A percentile compares a stretch with the other conserved stretches of the same genome.
These are phyloP conservation scores for Flaveria brownii DNA, from an alignment of 129 eudicot species.

Conservation along the genomic window DNA sequence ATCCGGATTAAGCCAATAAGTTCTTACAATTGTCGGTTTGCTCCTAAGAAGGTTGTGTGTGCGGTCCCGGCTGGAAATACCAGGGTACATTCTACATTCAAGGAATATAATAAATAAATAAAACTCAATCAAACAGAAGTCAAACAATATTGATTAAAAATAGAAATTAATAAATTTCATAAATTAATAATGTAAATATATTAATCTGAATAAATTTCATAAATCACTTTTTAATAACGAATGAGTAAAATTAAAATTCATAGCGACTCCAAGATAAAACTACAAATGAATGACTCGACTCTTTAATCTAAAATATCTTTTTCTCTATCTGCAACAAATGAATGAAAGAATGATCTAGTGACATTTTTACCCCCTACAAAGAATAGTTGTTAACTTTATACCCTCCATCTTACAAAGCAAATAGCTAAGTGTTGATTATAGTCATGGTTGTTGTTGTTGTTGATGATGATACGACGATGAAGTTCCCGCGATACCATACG, in stretches of 20 bases:
- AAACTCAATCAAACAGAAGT: neutral
- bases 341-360: conserved; percentile 70
- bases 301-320: conserved; percentile 25
- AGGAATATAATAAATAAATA: too few relatives aligned
- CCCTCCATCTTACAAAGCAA: conserved; percentile 8
- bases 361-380: conserved; percentile 63
- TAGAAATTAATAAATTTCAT: too few relatives aligned
- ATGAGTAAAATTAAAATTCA: neutral
- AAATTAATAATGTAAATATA: neutral
- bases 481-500: conserved; percentile 51
- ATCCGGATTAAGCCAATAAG: too few relatives aligned
- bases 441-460: conserved; percentile 21
- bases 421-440: conserved; percentile 12
- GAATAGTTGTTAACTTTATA: conserved; percentile 55
- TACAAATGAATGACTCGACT: conserved; percentile 9
- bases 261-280: neutral
- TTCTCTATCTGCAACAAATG: conserved; percentile 70
- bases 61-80: too few relatives aligned
- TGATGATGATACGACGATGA: conserved; percentile 47
- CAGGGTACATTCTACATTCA: too few relatives aligned
- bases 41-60: too few relatives aligned
- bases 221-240: neutral
- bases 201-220: neutral
- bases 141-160: too few relatives aligned
- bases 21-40: too few relatives aligned